Evolutionary conservation across 2,329 filamentous ascomycete species (phyloP).

Genomic region (Exophiala spinifera): DNA sequence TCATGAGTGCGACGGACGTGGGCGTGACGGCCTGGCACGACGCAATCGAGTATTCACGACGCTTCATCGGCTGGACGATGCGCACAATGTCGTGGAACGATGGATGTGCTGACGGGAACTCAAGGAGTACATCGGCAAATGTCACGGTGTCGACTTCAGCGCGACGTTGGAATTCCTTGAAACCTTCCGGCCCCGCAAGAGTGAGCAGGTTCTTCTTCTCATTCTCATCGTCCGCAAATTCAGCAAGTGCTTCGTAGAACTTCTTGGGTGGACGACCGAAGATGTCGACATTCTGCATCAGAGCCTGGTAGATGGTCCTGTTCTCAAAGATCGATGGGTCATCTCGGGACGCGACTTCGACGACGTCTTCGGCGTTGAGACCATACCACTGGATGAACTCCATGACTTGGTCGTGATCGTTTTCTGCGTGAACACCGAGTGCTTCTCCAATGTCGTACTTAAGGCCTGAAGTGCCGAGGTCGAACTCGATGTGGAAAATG

Average conservation of each 20-base stretch:
- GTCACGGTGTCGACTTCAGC: constrained; percentile 88
- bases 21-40: constrained; percentile 94
- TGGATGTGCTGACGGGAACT: constrained; percentile 86
- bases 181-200: constrained; percentile 74
- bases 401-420: constrained; percentile 73
- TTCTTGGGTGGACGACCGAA: constrained; percentile 95
- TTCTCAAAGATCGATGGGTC: constrained; percentile 72
- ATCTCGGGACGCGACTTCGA: constrained; percentile 88
- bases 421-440: constrained; percentile 92
- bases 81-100: constrained; percentile 82
- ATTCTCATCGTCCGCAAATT: constrained; percentile 76
- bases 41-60: constrained; percentile 97
- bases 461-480: constrained; percentile 84
- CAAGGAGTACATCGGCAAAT: constrained; percentile 83
- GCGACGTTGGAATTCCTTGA: constrained; percentile 86
- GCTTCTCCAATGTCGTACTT: constrained; percentile 97
- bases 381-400: constrained; percentile 90
- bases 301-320: constrained; percentile 86
- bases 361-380: constrained; percentile 74
- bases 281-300: constrained; percentile 91
- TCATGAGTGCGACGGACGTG: constrained; percentile 86
- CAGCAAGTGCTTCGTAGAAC: constrained; percentile 90
- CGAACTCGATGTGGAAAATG: constrained; percentile 99
- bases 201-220: constrained; percentile 78
- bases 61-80: constrained; percentile 88